phyloP scores from a whole-genome alignment of 176 grass and related monocot species.

The Lolium multiflorum region DNA sequence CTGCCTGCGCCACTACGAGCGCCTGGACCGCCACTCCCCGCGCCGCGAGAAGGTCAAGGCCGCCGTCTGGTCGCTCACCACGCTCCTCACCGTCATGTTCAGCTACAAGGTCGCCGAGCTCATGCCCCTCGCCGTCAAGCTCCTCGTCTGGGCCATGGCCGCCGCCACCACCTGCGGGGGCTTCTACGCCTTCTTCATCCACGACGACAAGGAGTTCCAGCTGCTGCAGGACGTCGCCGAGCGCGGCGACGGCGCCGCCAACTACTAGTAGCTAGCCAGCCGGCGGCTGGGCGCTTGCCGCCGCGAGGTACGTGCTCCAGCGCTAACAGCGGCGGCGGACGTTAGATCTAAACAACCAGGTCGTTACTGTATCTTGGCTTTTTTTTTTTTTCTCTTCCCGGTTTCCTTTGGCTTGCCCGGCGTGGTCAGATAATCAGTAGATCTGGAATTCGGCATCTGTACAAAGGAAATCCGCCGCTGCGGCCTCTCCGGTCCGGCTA shows the following conservation, averaged over 20 bases:
- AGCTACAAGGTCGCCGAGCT: conserved; percentile 13
- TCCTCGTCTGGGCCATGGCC: conserved; percentile 55
- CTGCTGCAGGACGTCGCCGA: not conserved
- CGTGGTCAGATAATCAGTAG: not conserved
- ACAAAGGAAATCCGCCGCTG: not conserved
- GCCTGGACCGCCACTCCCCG: not conserved
- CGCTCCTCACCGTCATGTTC: conserved; percentile 42
- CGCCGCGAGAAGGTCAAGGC: not conserved
- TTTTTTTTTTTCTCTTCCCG: not conserved
- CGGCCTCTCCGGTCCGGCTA: not conserved
- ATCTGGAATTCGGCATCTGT: not conserved
- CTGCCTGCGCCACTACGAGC: conserved; percentile 23
- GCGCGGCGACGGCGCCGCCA: not conserved
- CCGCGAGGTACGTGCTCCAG: not conserved
- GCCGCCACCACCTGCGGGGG: conserved; percentile 34
- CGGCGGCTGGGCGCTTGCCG: conserved; percentile 1
- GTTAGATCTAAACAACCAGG: conserved; percentile 30
- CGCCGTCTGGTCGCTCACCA: conserved; percentile 44
- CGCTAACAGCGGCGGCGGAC: not conserved
- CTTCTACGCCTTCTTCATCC: conserved; percentile 62
- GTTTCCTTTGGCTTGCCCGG: conserved; percentile 10
- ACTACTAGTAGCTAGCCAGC: not conserved
- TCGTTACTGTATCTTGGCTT: not conserved
- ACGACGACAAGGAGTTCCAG: conserved; percentile 21
- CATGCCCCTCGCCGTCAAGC: conserved; percentile 48